Percentiles rank a stretch among this genome's conserved stretches.
phyloP scores from a whole-genome alignment of 306 rosid species.

The Ormosia emarginata region DNA sequence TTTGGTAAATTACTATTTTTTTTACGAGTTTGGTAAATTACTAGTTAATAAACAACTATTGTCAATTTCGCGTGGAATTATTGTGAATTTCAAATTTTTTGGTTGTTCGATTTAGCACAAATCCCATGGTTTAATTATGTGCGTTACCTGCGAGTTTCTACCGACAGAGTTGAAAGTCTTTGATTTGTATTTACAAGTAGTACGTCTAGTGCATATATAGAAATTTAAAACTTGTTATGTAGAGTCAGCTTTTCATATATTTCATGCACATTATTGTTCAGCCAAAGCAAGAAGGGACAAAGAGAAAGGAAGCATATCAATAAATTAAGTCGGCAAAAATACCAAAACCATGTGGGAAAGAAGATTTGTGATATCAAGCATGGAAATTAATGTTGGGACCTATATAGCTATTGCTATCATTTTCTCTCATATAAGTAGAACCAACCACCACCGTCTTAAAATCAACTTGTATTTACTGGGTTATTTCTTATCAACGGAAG shows the following conservation, averaged over 20 bases:
- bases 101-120: too few species aligned
- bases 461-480: conserved; percentile 16
- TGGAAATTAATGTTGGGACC: background rate
- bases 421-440: conserved; percentile 19
- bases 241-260: background rate
- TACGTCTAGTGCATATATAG: background rate
- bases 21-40: too few species aligned
- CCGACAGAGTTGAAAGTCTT: background rate
- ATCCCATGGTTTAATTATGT: too few species aligned
- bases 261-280: background rate
- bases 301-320: background rate
- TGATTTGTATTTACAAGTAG: background rate
- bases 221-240: background rate
- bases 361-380: background rate
- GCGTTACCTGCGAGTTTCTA: background rate
- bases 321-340: background rate
- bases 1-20: too few species aligned
- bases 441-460: conserved; percentile 25
- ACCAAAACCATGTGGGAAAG: conserved; percentile 22
- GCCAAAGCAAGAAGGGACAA: background rate
- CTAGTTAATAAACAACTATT: too few species aligned
- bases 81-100: too few species aligned
- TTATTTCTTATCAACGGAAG: background rate
- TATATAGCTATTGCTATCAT: background rate
- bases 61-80: too few species aligned